Base-by-base conservation (phyloP, 768 basidiomycete species). In the Obba rivulosa region DNA sequence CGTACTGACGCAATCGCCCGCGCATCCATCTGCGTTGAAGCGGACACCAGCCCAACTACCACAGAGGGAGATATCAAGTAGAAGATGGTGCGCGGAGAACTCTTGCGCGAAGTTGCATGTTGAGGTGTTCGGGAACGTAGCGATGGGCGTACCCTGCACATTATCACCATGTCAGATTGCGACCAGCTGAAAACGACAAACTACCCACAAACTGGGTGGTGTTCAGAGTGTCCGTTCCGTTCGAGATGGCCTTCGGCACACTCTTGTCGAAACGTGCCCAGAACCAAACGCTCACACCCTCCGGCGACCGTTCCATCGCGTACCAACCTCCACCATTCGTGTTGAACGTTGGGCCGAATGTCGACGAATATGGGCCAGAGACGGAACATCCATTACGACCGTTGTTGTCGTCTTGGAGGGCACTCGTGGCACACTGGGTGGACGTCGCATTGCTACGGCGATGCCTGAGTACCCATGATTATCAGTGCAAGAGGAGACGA, bases 51-150 rank as follows among this genome's bases (percentile, higher is more conserved):
- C 83, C 74, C 74, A 81, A 54, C 77, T 75, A 28, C 80, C 81
- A 61, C 84, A 85, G 57, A 86, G 77, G 1, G 82, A 78, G 48
- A 85, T 70, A 55, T 87, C 80, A 52, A 87, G 80, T 53, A 85
- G 68, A 46, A 85, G 85, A 49, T 77, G 79, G 57, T 85, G 74
- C 1, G 69, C 50, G 13, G 71, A 65, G 54, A 87, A 80, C 50
- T 80, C 65, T 40, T 68, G 63, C 43, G 67, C 49, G 34, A 89
- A 70, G 51, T 82, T 63, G 57, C 85, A 89, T 40, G 68, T 31
- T 31, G 28, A 64, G 3, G 67, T 73, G 54, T 68, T 73, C 10
- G 83, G 83, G 66, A 85, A 87, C 60, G 66, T 72, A 17, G 84
- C 85, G 4, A 61, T 54, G 3, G 84, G 83, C 0, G 65, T 74